These are phyloP conservation scores for Colletotrichum abscissum DNA, from an alignment of 2,329 filamentous ascomycete species.

Conservation along the genomic window DNA sequence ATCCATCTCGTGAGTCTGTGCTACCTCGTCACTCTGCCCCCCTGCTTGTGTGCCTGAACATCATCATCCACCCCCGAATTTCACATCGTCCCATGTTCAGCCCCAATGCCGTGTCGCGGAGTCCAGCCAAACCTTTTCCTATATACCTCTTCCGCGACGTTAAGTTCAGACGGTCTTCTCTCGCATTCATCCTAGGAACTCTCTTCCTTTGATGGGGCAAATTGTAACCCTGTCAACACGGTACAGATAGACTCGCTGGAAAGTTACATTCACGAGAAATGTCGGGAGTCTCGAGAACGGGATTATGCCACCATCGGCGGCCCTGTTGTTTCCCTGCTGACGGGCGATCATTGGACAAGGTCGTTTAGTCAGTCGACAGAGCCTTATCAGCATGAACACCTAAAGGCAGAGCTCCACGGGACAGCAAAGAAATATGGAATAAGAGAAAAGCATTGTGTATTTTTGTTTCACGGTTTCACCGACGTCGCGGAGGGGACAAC, in stretches of 20 bases:
- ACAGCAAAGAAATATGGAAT: neutral
- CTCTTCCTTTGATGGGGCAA: neutral
- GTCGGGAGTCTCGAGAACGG: neutral
- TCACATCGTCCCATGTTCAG: neutral
- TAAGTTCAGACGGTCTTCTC: neutral
- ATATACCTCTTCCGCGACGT: neutral
- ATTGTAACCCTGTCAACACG: neutral
- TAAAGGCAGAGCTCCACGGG: neutral
- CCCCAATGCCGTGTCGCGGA: neutral
- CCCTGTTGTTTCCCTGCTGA: neutral
- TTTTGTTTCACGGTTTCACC: neutral
- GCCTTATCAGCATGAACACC: neutral
- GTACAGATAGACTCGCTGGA: neutral
- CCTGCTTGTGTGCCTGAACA: constrained; percentile 7
- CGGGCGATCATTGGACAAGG: constrained; percentile 6
- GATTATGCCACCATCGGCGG: neutral
- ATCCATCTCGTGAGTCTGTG: constrained; percentile 14
- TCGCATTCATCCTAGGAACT: neutral
- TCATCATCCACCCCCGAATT: neutral
- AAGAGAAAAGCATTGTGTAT: neutral
- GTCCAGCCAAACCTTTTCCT: neutral
- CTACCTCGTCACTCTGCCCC: neutral
- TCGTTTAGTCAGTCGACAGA: neutral
- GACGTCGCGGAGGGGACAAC: neutral
- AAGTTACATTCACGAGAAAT: neutral